A percentile compares a stretch with the other conserved stretches of the same genome.
Conservation (phyloP, 2,329 filamentous ascomycete species). For the Scedosporium minutisporum region DNA sequence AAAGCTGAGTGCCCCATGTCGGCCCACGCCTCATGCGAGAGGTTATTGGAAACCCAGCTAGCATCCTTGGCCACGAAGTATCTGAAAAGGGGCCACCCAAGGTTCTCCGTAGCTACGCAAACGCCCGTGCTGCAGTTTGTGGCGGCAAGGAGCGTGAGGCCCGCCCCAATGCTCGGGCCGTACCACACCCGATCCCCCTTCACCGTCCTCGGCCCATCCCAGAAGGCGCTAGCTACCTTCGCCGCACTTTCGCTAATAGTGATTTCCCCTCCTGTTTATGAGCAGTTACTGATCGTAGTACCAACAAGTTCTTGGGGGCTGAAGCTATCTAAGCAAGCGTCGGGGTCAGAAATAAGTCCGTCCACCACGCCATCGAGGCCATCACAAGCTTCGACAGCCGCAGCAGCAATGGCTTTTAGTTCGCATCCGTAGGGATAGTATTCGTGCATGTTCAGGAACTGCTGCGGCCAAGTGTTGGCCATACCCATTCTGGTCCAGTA, state of each 20-base stretch:
- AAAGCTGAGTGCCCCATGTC: background rate
- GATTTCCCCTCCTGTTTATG: background rate
- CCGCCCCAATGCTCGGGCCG: background rate
- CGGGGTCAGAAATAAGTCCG: conserved; percentile 33
- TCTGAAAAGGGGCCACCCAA: background rate
- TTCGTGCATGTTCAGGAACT: conserved; percentile 18
- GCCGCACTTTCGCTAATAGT: background rate
- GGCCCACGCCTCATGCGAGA: background rate
- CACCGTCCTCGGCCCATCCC: background rate
- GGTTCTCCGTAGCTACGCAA: background rate
- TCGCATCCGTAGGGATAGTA: conserved; percentile 30
- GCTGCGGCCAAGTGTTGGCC: conserved; percentile 11
- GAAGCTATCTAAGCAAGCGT: conserved; percentile 21
- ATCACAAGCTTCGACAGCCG: conserved; percentile 37
- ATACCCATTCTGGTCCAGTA: conserved; percentile 22
- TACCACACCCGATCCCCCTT: background rate
- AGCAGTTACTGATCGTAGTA: background rate
- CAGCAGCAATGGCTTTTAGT: conserved; percentile 23
- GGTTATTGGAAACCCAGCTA: background rate
- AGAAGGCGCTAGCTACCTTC: background rate
- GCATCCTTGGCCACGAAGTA: background rate
- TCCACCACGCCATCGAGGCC: conserved; percentile 35
- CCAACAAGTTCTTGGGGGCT: background rate
- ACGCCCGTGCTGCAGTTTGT: background rate
- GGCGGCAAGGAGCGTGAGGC: background rate